Conservation (phyloP, 2,329 filamentous ascomycete genomes). For the Fusarium euwallaceae region DNA sequence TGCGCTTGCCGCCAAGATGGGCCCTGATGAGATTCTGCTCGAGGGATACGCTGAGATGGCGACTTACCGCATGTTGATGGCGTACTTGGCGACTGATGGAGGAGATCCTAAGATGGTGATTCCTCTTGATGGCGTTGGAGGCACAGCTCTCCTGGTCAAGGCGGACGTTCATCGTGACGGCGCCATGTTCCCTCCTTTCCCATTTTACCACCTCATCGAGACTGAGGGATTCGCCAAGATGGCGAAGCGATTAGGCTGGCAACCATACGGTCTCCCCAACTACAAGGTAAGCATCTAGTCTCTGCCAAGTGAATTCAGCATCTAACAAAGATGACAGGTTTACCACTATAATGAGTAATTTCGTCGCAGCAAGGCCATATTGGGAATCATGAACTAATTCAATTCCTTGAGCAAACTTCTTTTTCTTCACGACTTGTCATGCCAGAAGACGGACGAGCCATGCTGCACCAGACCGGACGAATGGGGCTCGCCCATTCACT, state of each 20-base stretch:
- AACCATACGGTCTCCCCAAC: slow-evolving; percentile 90
- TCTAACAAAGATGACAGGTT: slow-evolving; percentile 66
- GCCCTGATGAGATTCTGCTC: slow-evolving; percentile 89
- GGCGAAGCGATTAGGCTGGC: slow-evolving; percentile 89
- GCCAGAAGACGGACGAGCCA: slow-evolving; percentile 22
- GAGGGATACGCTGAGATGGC: slow-evolving; percentile 95
- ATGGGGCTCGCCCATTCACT: not conserved
- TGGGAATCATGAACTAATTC: slow-evolving; percentile 20
- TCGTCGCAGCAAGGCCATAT: slow-evolving; percentile 3
- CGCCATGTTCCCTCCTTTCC: slow-evolving; percentile 97
- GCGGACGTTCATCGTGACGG: slow-evolving; percentile 97
- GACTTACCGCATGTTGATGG: slow-evolving; percentile 93
- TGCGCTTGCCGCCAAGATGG: slow-evolving; percentile 83
- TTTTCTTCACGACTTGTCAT: slow-evolving; percentile 32
- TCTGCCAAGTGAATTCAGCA: not conserved
- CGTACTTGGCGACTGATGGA: slow-evolving; percentile 75
- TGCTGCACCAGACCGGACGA: slow-evolving; percentile 9
- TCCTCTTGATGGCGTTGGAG: slow-evolving; percentile 91
- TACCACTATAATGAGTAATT: slow-evolving; percentile 90
- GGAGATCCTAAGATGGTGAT: slow-evolving; percentile 74
- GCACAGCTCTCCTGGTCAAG: slow-evolving; percentile 92
- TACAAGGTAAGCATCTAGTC: slow-evolving; percentile 79
- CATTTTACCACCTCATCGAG: slow-evolving; percentile 97
- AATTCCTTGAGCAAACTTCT: slow-evolving; percentile 10
- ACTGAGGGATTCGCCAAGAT: slow-evolving; percentile 99